A percentile compares a stretch with the other conserved stretches of the same genome.
Conservation (phyloP, 2,329 filamentous ascomycete species). For the Pyricularia grisea region DNA sequence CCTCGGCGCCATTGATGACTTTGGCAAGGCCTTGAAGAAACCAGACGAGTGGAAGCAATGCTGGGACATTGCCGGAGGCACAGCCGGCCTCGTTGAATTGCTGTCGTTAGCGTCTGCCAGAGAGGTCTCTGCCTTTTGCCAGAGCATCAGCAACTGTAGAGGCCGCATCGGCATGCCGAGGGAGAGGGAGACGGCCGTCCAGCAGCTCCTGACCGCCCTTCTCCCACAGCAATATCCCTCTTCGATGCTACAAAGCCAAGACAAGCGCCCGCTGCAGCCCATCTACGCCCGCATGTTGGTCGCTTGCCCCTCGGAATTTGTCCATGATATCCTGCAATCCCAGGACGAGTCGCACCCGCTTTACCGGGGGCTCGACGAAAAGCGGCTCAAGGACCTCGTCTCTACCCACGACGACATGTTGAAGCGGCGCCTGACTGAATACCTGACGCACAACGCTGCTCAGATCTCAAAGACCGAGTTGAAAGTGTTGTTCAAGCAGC, state of each 20-base stretch:
- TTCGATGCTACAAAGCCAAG: background rate
- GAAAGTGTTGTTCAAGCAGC: background rate
- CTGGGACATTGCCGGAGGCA: background rate
- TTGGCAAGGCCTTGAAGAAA: background rate
- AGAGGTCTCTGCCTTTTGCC: background rate
- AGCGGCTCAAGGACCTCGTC: background rate
- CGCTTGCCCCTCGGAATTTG: background rate
- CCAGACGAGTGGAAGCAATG: background rate
- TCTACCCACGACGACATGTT: background rate
- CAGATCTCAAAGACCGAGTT: background rate
- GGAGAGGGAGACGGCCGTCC: background rate
- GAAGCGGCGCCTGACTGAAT: background rate
- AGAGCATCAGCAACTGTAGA: background rate
- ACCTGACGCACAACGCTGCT: background rate
- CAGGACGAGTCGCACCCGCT: background rate
- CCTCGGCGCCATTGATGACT: background rate
- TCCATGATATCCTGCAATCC: background rate
- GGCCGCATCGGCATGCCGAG: background rate
- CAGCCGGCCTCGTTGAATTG: background rate
- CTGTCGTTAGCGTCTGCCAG: background rate
- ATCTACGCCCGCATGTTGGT: background rate
- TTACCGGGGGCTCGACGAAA: background rate
- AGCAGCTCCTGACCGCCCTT: background rate
- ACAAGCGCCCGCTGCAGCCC: background rate
- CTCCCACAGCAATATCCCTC: background rate